These are phyloP conservation scores for Lentinus polychrous DNA, from an alignment of 1,284 basidiomycete species.

Conservation along the genomic window DNA sequence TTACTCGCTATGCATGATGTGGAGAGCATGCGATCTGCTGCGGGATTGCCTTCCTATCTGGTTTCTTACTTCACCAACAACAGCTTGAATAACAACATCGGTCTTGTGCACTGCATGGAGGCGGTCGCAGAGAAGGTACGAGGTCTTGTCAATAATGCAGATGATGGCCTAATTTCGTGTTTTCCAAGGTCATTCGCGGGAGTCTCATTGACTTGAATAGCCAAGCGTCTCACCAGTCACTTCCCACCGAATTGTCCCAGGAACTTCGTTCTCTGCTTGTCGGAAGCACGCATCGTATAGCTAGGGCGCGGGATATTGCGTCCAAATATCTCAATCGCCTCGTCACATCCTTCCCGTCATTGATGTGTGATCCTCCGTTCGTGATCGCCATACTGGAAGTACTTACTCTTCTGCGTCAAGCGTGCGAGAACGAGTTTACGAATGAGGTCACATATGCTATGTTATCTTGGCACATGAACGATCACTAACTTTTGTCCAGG, in stretches of 20 bases:
- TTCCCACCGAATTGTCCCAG: constrained; percentile 66
- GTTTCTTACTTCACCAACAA: constrained; percentile 89
- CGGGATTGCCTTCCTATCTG: constrained; percentile 77
- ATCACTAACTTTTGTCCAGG: constrained; percentile 46
- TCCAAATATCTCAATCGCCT: constrained; percentile 80
- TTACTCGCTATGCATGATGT: constrained; percentile 85
- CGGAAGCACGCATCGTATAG: constrained; percentile 77
- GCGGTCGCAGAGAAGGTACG: constrained; percentile 76
- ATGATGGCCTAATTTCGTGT: constrained; percentile 1
- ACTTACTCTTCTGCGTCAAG: constrained; percentile 80
- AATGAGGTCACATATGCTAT: constrained; percentile 65
- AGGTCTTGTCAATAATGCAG: not conserved
- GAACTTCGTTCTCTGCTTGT: constrained; percentile 79
- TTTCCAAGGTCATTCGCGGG: constrained; percentile 60
- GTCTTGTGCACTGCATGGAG: constrained; percentile 73
- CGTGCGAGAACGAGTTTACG: constrained; percentile 86
- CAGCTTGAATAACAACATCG: constrained; percentile 69
- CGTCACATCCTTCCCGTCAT: constrained; percentile 88
- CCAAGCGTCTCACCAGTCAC: constrained; percentile 73
- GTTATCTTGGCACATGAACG: not conserved
- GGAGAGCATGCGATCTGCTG: constrained; percentile 81
- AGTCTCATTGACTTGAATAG: constrained; percentile 65
- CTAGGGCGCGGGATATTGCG: constrained; percentile 78
- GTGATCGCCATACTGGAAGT: constrained; percentile 90
- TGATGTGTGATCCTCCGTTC: constrained; percentile 87